Conservation (phyloP, 2,329 filamentous ascomycete species). For the Coniochaeta pulveracea region DNA sequence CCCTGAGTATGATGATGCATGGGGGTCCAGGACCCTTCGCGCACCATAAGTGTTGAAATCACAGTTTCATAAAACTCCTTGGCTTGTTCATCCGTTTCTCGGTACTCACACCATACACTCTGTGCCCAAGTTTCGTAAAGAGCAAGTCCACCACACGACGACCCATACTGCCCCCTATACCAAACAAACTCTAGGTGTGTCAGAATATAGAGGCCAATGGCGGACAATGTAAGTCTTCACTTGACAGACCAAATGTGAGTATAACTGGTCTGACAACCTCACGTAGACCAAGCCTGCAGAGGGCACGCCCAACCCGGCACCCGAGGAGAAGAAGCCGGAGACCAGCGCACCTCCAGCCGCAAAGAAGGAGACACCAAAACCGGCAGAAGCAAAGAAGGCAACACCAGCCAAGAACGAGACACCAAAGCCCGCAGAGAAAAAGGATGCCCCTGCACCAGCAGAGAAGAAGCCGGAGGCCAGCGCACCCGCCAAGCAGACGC, state of each 20-base stretch:
- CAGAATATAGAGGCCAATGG: background rate
- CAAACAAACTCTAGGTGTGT: background rate
- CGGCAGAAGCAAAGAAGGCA: background rate
- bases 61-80: conserved; percentile 4
- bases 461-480: conserved; percentile 3
- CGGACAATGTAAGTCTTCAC: background rate
- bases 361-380: background rate
- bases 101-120: background rate
- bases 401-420: no score
- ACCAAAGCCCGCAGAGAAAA: background rate
- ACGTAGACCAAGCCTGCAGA: background rate
- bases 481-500: background rate
- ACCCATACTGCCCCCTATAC: no score
- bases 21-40: conserved; percentile 10
- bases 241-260: background rate
- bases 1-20: conserved; percentile 11
- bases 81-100: background rate
- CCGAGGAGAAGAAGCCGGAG: conserved; percentile 3
- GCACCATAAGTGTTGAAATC: conserved; percentile 2
- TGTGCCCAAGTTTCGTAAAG: background rate
- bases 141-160: background rate
- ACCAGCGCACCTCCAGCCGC: conserved; percentile 1
- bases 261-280: background rate
- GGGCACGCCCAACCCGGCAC: background rate
- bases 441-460: background rate